Conservation (phyloP, 495 filamentous ascomycete species). For the Elasticomyces elasticus region DNA sequence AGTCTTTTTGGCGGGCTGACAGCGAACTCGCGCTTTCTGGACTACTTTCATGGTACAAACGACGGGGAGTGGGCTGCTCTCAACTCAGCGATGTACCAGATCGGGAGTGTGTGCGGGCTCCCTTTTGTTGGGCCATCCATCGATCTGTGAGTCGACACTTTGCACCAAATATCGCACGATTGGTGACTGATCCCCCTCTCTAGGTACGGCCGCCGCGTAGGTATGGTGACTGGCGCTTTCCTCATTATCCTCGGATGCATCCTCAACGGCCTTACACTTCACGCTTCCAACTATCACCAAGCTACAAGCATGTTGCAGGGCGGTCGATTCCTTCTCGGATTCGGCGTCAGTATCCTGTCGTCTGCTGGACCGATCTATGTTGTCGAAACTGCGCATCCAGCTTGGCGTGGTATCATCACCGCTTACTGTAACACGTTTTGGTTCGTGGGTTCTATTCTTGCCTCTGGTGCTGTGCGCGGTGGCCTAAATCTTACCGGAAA, state of each 20-base stretch:
- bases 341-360: conserved; percentile 57
- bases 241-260: conserved; percentile 57
- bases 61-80: conserved; percentile 14
- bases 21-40: conserved; percentile 5
- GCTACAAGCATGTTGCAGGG: too few relatives aligned
- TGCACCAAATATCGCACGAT: too few relatives aligned
- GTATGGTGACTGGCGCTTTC: conserved; percentile 52
- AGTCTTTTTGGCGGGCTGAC: conserved; percentile 16
- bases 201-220: conserved; percentile 45
- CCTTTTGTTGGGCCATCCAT: conserved; percentile 17
- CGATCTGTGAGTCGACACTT: too few relatives aligned
- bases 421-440: conserved; percentile 39
- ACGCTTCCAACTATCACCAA: conserved; percentile 42
- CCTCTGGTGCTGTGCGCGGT: conserved; percentile 38
- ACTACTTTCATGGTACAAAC: conserved; percentile 16
- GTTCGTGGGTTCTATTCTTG: conserved; percentile 48
- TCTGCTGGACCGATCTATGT: conserved; percentile 67
- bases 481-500: conserved; percentile 34
- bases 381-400: conserved; percentile 63
- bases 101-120: conserved; percentile 14
- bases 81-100: conserved; percentile 24
- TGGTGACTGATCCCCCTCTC: too few relatives aligned
- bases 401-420: conserved; percentile 57
- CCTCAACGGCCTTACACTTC: conserved; percentile 47
- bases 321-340: conserved; percentile 58